These are phyloP conservation scores for Rickenella mellea DNA, from an alignment of 768 basidiomycete species.

Conservation along the genomic window DNA sequence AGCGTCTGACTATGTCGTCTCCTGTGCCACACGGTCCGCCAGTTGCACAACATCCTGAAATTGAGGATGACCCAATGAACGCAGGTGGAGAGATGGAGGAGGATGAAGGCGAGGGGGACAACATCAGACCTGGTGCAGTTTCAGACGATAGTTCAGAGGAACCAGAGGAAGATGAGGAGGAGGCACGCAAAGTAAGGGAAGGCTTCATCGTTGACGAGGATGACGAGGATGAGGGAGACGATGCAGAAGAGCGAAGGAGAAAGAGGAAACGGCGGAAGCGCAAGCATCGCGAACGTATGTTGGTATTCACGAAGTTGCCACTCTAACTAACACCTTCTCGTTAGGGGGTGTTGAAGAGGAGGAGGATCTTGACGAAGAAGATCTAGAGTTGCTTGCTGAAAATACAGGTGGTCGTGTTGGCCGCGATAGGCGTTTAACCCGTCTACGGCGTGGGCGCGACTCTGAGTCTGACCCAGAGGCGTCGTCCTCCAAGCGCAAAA, in stretches of 20 bases:
- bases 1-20: no score
- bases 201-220: slow-evolving; percentile 91
- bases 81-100: slow-evolving; percentile 34
- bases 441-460: slow-evolving; percentile 64
- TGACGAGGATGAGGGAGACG: slow-evolving; percentile 78
- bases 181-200: slow-evolving; percentile 66
- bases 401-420: slow-evolving; percentile 82
- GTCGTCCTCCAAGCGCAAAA: slow-evolving; percentile 50
- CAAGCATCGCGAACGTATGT: slow-evolving; percentile 41
- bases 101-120: slow-evolving; percentile 48
- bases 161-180: slow-evolving; percentile 86
- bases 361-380: slow-evolving; percentile 60
- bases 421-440: slow-evolving; percentile 58
- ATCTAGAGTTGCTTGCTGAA: slow-evolving; percentile 73
- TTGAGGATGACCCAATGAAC: not conserved
- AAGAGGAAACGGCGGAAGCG: slow-evolving; percentile 61
- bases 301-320: slow-evolving; percentile 6
- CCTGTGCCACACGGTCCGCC: no score
- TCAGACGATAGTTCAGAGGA: slow-evolving; percentile 86
- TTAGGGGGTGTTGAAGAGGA: slow-evolving; percentile 50
- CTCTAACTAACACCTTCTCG: slow-evolving; percentile 5
- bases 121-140: slow-evolving; percentile 36
- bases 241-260: slow-evolving; percentile 44
- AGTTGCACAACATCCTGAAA: not conserved
- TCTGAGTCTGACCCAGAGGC: slow-evolving; percentile 60